Percentiles rank a stretch among this genome's conserved stretches.
phyloP scores from a whole-genome alignment of 2,329 filamentous ascomycete genomes.

The Acephala macrosclerotiorum region DNA sequence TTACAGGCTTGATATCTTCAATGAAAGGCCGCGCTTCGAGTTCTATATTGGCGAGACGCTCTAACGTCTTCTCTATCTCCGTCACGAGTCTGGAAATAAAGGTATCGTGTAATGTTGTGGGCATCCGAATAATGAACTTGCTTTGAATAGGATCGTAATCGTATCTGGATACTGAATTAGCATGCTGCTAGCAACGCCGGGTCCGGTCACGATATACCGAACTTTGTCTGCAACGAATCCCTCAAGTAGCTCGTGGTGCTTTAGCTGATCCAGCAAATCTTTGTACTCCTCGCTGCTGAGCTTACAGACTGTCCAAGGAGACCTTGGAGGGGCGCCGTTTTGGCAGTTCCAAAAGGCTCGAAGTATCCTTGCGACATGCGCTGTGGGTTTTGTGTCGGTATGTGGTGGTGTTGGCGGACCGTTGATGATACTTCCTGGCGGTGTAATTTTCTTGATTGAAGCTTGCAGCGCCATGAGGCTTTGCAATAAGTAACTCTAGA shows the following conservation, averaged over 20 bases:
- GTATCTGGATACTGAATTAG: too few species aligned
- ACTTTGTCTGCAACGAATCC: conserved; percentile 13
- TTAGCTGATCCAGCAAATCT: conserved; percentile 22
- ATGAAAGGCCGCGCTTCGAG: too few species aligned
- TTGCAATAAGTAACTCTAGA: conserved; percentile 1
- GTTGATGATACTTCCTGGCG: conserved; percentile 23
- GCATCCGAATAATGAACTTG: conserved; percentile 27
- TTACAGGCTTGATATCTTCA: too few species aligned
- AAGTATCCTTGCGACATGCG: conserved; percentile 10
- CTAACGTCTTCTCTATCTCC: conserved; percentile 15
- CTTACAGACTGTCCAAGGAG: conserved; percentile 17
- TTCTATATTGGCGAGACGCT: too few species aligned
- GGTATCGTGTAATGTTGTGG: conserved; percentile 28
- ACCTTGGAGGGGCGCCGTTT: conserved; percentile 10
- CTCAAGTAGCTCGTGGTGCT: conserved; percentile 22
- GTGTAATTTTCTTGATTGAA: conserved; percentile 20
- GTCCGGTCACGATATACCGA: too few species aligned
- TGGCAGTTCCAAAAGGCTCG: background rate
- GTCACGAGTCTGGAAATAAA: conserved; percentile 19
- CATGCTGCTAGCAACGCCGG: too few species aligned
- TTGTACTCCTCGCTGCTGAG: conserved; percentile 21
- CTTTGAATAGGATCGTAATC: background rate
- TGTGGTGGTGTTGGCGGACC: conserved; percentile 22
- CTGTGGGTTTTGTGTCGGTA: conserved; percentile 16
- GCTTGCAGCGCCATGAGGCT: conserved; percentile 13